These are phyloP conservation scores for Talaromyces sp. DNA, from an alignment of 2,329 filamentous ascomycete species.

Conservation along the genomic window DNA sequence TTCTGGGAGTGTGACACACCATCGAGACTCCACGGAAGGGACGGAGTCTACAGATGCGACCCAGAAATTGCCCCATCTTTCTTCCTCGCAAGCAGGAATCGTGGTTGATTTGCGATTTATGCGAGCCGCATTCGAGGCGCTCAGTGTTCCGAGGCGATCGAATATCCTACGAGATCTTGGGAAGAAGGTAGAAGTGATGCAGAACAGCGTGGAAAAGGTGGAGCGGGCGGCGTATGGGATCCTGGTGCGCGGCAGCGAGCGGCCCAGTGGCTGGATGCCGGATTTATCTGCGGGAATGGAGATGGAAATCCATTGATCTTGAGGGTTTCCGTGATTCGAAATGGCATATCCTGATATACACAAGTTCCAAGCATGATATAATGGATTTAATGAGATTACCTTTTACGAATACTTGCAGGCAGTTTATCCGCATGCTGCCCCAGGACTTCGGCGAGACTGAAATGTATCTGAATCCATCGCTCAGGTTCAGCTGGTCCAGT, in stretches of 20 bases:
- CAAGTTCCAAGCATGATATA: too few relatives aligned
- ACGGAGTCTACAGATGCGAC: constrained; percentile 3
- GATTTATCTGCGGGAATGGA: constrained; percentile 60
- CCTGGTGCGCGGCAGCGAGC: constrained; percentile 81
- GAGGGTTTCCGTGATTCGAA: not conserved
- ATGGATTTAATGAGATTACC: too few relatives aligned
- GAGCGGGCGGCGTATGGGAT: constrained; percentile 88
- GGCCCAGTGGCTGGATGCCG: constrained; percentile 89
- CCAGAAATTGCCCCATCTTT: constrained; percentile 20
- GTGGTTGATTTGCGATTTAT: constrained; percentile 80
- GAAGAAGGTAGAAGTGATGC: constrained; percentile 85
- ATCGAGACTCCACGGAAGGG: constrained; percentile 19
- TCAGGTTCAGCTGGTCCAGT: too few relatives aligned
- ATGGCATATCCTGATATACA: not conserved
- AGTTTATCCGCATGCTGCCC: too few relatives aligned
- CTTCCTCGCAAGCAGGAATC: constrained; percentile 61
- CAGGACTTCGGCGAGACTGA: too few relatives aligned
- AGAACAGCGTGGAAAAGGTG: constrained; percentile 87
- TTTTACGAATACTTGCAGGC: too few relatives aligned
- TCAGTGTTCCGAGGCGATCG: constrained; percentile 60
- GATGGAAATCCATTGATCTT: constrained; percentile 41
- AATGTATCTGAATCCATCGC: too few relatives aligned
- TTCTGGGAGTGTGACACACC: constrained; percentile 62
- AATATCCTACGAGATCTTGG: constrained; percentile 64
- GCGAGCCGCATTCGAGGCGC: constrained; percentile 72